Evolutionary conservation across 352 stramenopile genomes (phyloP), one percentile per base, ranked within the genome.

Genomic region (Pythium monospermum): DNA sequence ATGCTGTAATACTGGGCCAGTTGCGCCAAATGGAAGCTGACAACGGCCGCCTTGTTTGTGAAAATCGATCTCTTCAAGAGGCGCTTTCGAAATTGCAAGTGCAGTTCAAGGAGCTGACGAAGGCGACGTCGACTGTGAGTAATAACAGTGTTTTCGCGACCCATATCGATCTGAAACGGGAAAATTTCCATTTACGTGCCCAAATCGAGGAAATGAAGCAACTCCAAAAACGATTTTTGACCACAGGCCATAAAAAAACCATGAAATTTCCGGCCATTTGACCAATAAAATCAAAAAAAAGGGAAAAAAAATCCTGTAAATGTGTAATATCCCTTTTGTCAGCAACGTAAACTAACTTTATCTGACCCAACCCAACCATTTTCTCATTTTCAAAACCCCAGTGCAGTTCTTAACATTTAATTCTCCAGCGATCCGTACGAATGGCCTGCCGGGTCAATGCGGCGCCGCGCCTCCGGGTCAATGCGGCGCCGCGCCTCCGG

Each of bases 401-500:
- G 41, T 49, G 32, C 22, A 11, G 18, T 8, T 52, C 42, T 13
- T 6, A n/a, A n/a, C n/a, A n/a, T 22, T 61, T 71, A 89, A 38
- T 71, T 72, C 45, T 93, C 82, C 8, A 93, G 68, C 18, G 82
- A 93, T 49, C 82, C 82, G 49, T 93, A 93, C 42, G 70, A 80
- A 62, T 89, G 76, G 44, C 79, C 77, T 30, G 82, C 76, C 1
- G 79, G 79, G 49, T 91, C 79, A 53, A 93, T 83, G 30, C 79
- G 74, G 49, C 78, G 69, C 12, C 69, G 65, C 49, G 63, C 54
- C 4, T 91, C 78, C 19, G 65, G 51, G 49, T 91, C 79, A 53
- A 93, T 83, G 30, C 79, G 74, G 49, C 78, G 69, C 12, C 69
- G 65, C 49, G 63, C 54, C 4, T 91, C 78, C 19, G 65, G 51